Evolutionary conservation across 257 asterid genomes (phyloP).

Genomic region (Forsythia suspensa): DNA sequence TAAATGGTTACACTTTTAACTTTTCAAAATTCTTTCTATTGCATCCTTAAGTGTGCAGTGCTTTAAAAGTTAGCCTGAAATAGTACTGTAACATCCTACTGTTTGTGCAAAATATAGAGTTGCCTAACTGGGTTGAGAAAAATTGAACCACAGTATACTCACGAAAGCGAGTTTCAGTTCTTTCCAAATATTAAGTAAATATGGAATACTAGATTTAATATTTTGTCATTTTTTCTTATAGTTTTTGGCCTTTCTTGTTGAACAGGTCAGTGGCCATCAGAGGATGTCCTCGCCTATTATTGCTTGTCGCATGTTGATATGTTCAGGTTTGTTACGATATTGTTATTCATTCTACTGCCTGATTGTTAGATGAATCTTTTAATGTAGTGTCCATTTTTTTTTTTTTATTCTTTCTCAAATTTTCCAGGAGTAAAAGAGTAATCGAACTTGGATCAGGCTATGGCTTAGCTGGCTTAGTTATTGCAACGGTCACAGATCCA

Average conservation of each 20-base stretch:
- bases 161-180: background rate
- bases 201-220: background rate
- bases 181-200: background rate
- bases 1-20: background rate
- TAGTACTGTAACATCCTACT: background rate
- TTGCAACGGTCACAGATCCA: constrained; percentile 72
- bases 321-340: constrained; percentile 56
- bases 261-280: constrained; percentile 98
- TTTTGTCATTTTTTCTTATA: constrained; percentile 5
- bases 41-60: background rate
- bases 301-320: constrained; percentile 53
- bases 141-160: background rate
- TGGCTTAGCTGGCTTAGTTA: constrained; percentile 87
- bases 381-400: background rate
- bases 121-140: background rate
- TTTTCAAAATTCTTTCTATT: background rate
- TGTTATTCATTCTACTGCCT: constrained; percentile 12
- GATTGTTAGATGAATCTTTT: constrained; percentile 3
- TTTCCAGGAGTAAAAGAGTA: constrained; percentile 69
- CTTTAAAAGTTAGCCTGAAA: background rate
- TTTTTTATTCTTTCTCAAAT: constrained; percentile 17
- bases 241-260: constrained; percentile 25
- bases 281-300: constrained; percentile 85
- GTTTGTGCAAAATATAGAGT: background rate
- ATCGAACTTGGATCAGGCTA: constrained; percentile 95